Base-by-base conservation (phyloP, 345 rosid species). In the Ceriops tagal region DNA sequence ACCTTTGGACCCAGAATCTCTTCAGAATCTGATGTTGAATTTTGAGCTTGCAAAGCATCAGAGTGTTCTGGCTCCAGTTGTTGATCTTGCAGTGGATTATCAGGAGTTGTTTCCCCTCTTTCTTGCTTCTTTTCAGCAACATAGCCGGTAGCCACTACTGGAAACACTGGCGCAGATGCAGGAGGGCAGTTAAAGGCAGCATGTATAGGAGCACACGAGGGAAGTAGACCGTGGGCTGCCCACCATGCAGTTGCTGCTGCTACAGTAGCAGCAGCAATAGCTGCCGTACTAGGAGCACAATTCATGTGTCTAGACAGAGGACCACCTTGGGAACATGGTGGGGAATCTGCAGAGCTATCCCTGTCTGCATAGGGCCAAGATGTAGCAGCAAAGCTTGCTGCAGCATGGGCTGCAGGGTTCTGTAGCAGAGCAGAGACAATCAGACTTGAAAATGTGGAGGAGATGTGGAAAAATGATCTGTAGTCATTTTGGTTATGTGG, bases 211-310 rank as follows among this genome's bases (percentile, higher is more conserved):
- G 96, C 76, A 79, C 96, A 90, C 28, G 87, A 37, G 58, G 96
- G 96, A 75, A 91, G 84, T 71, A 93, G 65, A 37, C 97, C 98
- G 65, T 93, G 92, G 62, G 98, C 92, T 28, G 93, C 90, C 98
- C 98, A 93, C 98, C 98, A 93, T 37, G 98, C 96, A 75, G 89
- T 84, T 71, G 98, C 98, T 76, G 98, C 98, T 57, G 96, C 92
- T 60, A 93, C 93, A 53, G 93, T 93, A 63, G 98, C 90, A 73
- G 89, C 93, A 59, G 89, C 96, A 75, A 93, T 78, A 59, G 91
- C 89, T 62, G 91, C 85, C 85, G 85, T 73, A 80, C 85, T 78
- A 21, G 96, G 84, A 68, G 80, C 77, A 65, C 86, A 75, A 80
- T 73, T 82, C 71, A 79, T 77, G 68, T 78, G 89, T 60, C 76